Evolutionary conservation across 139 green algal genomes (phyloP), one percentile per base, ranked within the genome.

Genomic region (Closterium sp.): DNA sequence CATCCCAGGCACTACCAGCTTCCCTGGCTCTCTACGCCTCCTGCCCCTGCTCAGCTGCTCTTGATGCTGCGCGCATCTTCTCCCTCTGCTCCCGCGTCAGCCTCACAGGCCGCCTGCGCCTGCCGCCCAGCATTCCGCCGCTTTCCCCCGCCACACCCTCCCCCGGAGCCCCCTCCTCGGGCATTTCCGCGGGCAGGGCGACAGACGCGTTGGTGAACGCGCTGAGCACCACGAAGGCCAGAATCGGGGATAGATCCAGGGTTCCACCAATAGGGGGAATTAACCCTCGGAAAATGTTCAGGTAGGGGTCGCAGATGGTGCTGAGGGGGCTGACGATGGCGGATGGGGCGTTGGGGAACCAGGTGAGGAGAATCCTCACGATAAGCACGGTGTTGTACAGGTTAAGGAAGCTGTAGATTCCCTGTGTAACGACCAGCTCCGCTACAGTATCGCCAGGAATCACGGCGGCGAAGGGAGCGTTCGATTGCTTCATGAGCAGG

Each of bases 331-430:
- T 89, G 21, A 95, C 95, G 38, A 99, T 97, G 84, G 94, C 92
- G 21, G 94, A 88, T 17, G 98, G 98, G 1, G 97, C 94, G 90
- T 97, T 97, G 73, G 98, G 98, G 96, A 99, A 99, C 97, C 98
- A 99, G 0, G 98, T 99, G 10, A 99, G 96, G 70, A 99, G 92
- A 13, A 99, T 93, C 29, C 98, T 96, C 22, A 95, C 95, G 73
- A 99, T 97, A 34, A 99, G 96, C 7, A 97, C 96, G 22, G 97
- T 97, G 95, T 99, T 99, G 96, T 99, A 99, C 29, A 99, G 95
- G 92, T 96, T 97, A 30, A 95, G 86, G 90, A 97, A 98, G 95
- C 42, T 91, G 86, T 73, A 50, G 2, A 88, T 10, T 31, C 92
- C 87, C 27, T 70, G 28, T 9, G 97, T 98, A 22, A 99, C 95